Evolutionary conservation across 495 filamentous ascomycete genomes (phyloP), one percentile per base, ranked within the genome.

Genomic region (Hamigera avellanea): DNA sequence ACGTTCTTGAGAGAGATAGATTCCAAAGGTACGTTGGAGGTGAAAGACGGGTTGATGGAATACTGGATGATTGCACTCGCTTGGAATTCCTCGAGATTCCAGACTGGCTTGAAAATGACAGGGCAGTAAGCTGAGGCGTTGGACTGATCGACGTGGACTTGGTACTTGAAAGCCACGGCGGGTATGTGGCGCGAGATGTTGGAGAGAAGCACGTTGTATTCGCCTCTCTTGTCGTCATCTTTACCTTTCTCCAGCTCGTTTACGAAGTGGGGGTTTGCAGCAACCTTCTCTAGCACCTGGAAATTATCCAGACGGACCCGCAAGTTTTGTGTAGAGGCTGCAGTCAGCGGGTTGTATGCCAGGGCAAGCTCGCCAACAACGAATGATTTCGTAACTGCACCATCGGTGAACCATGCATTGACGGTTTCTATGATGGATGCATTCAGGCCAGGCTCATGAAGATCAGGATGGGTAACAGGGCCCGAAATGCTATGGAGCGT

Each of bases 341-440:
- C 57, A 25, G 78, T 67, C 12, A 57, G 54, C 8, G 76, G 61
- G 50, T 91, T 93, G 53, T 87, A 84, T 15, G 81, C 75, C 23
- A 99, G 68, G 12, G 91, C 93, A 37, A 99, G 76, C 60, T 99
- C 93, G 42, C 93, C 93, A 42, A 80, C 78, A 16, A 95, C 75
- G 30, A 78, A 79, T 5, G 79, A 78, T 38, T 77, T 81, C 30
- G 71, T 78, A 5, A 86, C 62, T 7, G 63, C 62, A 8, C 85
- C 86, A 16, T 80, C 69, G 25, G 86, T 77, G 54, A 95, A 91
- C 38, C 75, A 76, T 23, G 86, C 83, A 46, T 73, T 91, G 38
- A 95, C 78, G 0, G 84, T 93, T 53, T 99, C 93, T 37, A 96
- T 79, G 32, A 96, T 67, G 7, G 93, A 96, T 5, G 86, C 79